Conservation (phyloP, 257 asterid species). For the Salvia miltiorrhiza region DNA sequence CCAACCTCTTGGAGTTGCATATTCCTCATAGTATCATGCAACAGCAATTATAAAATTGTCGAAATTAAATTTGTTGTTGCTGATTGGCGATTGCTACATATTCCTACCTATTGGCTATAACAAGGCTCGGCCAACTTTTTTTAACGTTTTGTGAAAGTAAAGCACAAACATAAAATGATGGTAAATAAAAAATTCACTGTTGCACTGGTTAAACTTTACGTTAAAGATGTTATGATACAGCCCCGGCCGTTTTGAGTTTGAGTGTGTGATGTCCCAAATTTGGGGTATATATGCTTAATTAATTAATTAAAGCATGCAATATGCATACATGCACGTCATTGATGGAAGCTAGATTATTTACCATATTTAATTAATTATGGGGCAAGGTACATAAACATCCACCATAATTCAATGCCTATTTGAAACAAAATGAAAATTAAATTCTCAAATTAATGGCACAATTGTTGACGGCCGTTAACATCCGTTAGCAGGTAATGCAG, state of each 20-base stretch:
- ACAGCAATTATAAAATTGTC: background rate
- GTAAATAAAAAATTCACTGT: background rate
- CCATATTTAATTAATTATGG: background rate
- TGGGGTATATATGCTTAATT: background rate
- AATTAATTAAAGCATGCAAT: background rate
- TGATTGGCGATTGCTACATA: background rate
- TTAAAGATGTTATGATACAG: background rate
- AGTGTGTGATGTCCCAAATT: background rate
- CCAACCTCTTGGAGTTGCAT: no score
- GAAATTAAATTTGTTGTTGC: background rate
- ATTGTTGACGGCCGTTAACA: no score
- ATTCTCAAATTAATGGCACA: no score
- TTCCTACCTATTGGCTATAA: background rate
- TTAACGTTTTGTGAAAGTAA: slow-evolving; percentile 3
- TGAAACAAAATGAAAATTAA: no score
- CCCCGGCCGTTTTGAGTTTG: background rate
- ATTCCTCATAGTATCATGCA: background rate
- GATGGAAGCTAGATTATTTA: background rate
- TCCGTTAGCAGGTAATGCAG: no score
- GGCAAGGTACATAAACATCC: no score
- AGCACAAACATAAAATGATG: background rate
- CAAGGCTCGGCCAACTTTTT: background rate
- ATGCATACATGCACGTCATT: background rate
- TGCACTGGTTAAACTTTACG: background rate
- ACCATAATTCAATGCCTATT: no score